phyloP scores from a whole-genome alignment of 257 asterid species.

The Plantago elongata region DNA sequence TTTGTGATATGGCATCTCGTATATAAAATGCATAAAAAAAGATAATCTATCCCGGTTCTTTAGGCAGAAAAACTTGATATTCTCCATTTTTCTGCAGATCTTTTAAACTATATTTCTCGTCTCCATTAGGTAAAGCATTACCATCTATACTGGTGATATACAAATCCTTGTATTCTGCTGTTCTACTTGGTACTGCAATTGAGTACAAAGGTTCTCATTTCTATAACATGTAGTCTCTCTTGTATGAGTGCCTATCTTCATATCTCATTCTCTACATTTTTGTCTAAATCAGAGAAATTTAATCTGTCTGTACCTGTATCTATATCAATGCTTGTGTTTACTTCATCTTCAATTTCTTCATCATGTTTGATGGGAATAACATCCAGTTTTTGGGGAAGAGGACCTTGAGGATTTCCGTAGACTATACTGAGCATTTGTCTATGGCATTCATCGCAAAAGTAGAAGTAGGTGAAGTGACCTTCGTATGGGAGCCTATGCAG shows the following conservation, averaged over 20 bases:
- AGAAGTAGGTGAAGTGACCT: slow-evolving; percentile 82
- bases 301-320: not conserved
- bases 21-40: no score
- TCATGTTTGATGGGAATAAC: slow-evolving; percentile 24
- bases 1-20: no score
- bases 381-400: slow-evolving; percentile 32
- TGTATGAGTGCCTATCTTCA: slow-evolving; percentile 8
- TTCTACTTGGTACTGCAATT: not conserved
- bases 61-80: no score
- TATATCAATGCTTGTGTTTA: slow-evolving; percentile 25
- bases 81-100: not conserved
- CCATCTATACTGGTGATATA: no score
- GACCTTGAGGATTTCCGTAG: slow-evolving; percentile 78
- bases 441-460: slow-evolving; percentile 83
- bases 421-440: slow-evolving; percentile 58
- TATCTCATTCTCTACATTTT: slow-evolving; percentile 1
- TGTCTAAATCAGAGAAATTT: not conserved
- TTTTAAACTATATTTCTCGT: not conserved
- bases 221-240: not conserved
- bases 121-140: no score
- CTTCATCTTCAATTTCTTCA: slow-evolving; percentile 22
- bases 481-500: slow-evolving; percentile 80
- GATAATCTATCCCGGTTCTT: no score
- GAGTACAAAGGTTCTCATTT: not conserved
- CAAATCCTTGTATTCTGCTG: slow-evolving; percentile 3